These are phyloP conservation scores for Starmera amethionina DNA, from an alignment of 805 yeast genomes.

Conservation along the genomic window DNA sequence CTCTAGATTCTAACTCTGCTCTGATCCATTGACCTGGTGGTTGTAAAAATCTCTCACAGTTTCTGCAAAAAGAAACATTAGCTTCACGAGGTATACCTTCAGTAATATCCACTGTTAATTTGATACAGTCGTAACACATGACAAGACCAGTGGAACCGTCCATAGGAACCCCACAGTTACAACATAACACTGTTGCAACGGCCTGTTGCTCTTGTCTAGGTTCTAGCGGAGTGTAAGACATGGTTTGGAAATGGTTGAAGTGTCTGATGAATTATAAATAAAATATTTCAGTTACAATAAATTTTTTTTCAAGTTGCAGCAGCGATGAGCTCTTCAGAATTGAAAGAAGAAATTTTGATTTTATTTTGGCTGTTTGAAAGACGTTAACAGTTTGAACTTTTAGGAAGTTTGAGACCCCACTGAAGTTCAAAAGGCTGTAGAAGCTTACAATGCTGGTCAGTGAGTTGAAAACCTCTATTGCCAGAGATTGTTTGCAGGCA, in stretches of 20 bases:
- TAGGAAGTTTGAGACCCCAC: too few species aligned
- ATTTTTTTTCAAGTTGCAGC: neutral
- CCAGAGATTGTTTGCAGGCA: slow-evolving; percentile 19
- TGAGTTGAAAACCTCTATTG: slow-evolving; percentile 11
- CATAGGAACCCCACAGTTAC: slow-evolving; percentile 97
- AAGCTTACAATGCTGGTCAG: neutral
- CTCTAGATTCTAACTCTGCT: slow-evolving; percentile 88
- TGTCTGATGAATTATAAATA: neutral
- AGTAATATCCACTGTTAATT: slow-evolving; percentile 86
- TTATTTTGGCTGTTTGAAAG: too few species aligned
- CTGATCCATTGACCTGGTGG: slow-evolving; percentile 93
- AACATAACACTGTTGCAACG: slow-evolving; percentile 86
- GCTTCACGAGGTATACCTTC: slow-evolving; percentile 94
- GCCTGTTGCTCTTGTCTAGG: slow-evolving; percentile 22
- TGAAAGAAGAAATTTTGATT: too few species aligned
- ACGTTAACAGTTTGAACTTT: too few species aligned
- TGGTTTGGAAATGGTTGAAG: neutral
- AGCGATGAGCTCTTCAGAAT: slow-evolving; percentile 2
- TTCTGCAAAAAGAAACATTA: slow-evolving; percentile 86
- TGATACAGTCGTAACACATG: slow-evolving; percentile 96
- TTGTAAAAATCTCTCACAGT: slow-evolving; percentile 91
- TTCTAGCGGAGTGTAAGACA: slow-evolving; percentile 30
- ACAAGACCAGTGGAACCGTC: slow-evolving; percentile 91
- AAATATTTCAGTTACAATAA: neutral
- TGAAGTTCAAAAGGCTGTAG: too few species aligned